Percentiles rank a stretch among this genome's conserved stretches.
These are phyloP conservation scores for Mrakia hoshinonis DNA, from an alignment of 768 basidiomycete species.

Conservation along the genomic window DNA sequence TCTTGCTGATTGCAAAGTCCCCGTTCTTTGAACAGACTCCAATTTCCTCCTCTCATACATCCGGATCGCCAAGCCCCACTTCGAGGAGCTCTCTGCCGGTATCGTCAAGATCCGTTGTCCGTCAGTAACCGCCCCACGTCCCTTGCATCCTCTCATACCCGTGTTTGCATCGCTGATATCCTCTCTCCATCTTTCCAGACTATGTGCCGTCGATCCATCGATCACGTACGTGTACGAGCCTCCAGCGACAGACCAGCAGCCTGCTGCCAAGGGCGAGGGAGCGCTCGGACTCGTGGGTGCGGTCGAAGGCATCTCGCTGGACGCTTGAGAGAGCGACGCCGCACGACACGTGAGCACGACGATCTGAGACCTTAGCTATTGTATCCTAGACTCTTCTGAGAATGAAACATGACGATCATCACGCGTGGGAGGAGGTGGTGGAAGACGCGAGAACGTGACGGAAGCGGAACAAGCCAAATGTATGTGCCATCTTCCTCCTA, in stretches of 20 bases:
- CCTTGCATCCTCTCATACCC: neutral
- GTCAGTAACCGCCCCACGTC: slow-evolving; percentile 7
- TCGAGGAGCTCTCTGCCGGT: slow-evolving; percentile 23
- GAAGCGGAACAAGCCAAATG: too few species aligned
- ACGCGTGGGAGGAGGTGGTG: too few species aligned
- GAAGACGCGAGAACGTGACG: too few species aligned
- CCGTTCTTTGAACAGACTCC: neutral
- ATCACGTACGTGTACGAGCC: slow-evolving; percentile 16
- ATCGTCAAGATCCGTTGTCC: slow-evolving; percentile 20
- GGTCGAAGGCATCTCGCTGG: neutral
- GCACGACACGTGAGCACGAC: too few species aligned
- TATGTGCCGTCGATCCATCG: slow-evolving; percentile 4
- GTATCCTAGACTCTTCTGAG: too few species aligned
- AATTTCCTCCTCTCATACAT: slow-evolving; percentile 20
- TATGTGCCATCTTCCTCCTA: too few species aligned
- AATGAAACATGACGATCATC: too few species aligned
- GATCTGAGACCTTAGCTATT: too few species aligned
- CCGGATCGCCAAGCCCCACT: slow-evolving; percentile 18
- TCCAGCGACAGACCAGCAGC: neutral
- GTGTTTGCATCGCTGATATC: neutral
- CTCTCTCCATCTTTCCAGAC: neutral
- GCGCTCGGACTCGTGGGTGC: neutral
- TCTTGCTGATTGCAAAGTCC: neutral
- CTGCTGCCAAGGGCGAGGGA: neutral
- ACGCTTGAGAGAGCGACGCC: neutral